A percentile compares a stretch with the other conserved stretches of the same genome.
These are phyloP conservation scores for Aureobasidium sp. DNA, from an alignment of 2,329 filamentous ascomycete species.

Conservation along the genomic window DNA sequence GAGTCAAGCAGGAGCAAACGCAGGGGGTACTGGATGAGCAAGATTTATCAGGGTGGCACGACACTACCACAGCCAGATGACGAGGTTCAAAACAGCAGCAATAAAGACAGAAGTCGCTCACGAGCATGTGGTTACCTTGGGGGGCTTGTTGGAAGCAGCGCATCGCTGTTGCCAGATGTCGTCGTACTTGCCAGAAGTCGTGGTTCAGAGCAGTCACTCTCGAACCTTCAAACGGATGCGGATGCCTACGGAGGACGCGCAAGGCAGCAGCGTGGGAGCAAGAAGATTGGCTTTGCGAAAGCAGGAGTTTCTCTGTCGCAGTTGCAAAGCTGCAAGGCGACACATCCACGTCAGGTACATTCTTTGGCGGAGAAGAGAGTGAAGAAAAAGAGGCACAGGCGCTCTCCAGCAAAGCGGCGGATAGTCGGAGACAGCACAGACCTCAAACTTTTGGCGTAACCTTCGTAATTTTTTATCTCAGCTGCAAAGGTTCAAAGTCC, in stretches of 20 bases:
- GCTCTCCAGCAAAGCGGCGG: background rate
- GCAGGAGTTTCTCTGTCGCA: background rate
- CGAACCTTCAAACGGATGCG: background rate
- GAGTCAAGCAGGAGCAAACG: slow-evolving; percentile 5
- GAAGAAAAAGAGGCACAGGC: slow-evolving; percentile 1
- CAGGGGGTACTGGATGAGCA: background rate
- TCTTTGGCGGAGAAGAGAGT: background rate
- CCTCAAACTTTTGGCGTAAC: background rate
- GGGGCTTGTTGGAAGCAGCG: background rate
- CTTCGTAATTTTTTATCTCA: slow-evolving; percentile 4
- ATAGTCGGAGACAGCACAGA: slow-evolving; percentile 4
- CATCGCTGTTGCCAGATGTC: background rate
- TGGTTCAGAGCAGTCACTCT: background rate
- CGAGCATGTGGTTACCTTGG: background rate
- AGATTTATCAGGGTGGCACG: background rate
- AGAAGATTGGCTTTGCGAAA: background rate
- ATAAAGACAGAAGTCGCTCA: background rate
- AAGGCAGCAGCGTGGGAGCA: background rate
- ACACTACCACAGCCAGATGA: background rate
- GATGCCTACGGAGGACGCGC: background rate
- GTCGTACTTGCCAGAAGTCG: slow-evolving; percentile 4
- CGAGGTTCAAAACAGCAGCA: background rate
- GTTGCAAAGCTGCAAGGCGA: background rate
- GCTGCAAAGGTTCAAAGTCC: background rate
- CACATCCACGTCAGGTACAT: background rate